Conservation (phyloP, 345 rosid species). For the Gossypium thurberi region DNA sequence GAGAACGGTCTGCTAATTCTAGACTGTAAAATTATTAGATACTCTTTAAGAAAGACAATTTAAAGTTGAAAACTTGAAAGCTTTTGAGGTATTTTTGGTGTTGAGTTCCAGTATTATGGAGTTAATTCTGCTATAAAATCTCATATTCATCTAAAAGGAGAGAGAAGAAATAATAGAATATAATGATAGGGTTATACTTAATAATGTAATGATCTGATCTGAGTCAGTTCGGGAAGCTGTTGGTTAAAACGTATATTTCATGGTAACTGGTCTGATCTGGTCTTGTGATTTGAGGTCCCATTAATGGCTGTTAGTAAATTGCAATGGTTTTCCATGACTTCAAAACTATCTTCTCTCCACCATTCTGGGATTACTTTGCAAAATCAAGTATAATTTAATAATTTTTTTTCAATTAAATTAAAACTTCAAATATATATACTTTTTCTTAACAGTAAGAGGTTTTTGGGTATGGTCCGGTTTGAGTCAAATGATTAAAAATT, state of each 20-base stretch:
- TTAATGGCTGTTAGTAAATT: conserved; percentile 12
- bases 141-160: conserved; percentile 6
- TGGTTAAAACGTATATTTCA: conserved; percentile 17
- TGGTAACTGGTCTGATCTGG: not conserved
- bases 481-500: no score
- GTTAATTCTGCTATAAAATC: not conserved
- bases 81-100: conserved; percentile 19
- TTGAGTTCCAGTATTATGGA: conserved; percentile 10
- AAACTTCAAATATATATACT: no score
- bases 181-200: not conserved
- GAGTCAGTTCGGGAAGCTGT: conserved; percentile 12
- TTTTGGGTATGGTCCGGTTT: no score
- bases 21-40: conserved; percentile 9
- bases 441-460: no score
- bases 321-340: not conserved
- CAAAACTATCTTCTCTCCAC: no score
- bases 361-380: no score
- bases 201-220: no score
- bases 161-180: not conserved
- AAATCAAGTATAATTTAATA: no score
- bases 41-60: not conserved
- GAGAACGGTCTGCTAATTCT: conserved; percentile 49
- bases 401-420: no score
- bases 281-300: conserved; percentile 23
- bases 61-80: not conserved